Percentiles rank a stretch among this genome's conserved stretches.
These are phyloP conservation scores for Bipolaris sorokiniana DNA, from an alignment of 2,329 filamentous ascomycete species.

Conservation along the genomic window DNA sequence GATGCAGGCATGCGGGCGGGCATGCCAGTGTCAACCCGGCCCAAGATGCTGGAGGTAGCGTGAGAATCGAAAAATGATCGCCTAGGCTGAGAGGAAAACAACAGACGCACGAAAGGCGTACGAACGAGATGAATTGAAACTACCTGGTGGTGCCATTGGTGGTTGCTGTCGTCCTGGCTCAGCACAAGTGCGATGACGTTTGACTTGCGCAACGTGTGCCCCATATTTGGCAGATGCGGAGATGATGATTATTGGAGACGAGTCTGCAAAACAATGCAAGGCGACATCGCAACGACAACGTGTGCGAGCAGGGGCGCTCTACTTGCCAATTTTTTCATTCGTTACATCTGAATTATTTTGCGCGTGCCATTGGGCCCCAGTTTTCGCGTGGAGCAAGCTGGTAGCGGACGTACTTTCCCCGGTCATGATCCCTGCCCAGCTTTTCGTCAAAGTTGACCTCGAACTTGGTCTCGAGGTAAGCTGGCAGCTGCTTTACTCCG, in stretches of 20 bases:
- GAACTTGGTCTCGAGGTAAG: slow-evolving; percentile 50
- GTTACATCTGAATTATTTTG: slow-evolving; percentile 45
- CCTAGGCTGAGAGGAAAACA: not conserved
- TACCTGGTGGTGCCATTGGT: not conserved
- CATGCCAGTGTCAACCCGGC: not conserved
- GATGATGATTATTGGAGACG: slow-evolving; percentile 5
- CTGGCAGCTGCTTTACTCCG: slow-evolving; percentile 17
- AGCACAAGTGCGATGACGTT: slow-evolving; percentile 11
- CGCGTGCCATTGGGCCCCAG: slow-evolving; percentile 81
- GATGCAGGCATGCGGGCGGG: not conserved
- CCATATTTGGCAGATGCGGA: slow-evolving; percentile 5
- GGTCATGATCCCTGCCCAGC: slow-evolving; percentile 71
- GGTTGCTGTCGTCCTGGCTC: slow-evolving; percentile 4
- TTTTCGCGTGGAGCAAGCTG: slow-evolving; percentile 89
- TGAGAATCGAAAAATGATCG: not conserved
- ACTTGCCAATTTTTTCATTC: slow-evolving; percentile 1
- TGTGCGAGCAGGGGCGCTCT: not conserved
- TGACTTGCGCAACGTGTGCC: slow-evolving; percentile 2
- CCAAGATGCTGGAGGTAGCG: not conserved
- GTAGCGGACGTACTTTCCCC: slow-evolving; percentile 78
- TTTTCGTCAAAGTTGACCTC: slow-evolving; percentile 79
- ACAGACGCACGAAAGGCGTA: not conserved
- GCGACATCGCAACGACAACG: not conserved
- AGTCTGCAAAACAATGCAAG: not conserved
- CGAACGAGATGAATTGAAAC: slow-evolving; percentile 1